Evolutionary conservation across 768 basidiomycete species (phyloP).

Genomic region (Trametes meyenii): DNA sequence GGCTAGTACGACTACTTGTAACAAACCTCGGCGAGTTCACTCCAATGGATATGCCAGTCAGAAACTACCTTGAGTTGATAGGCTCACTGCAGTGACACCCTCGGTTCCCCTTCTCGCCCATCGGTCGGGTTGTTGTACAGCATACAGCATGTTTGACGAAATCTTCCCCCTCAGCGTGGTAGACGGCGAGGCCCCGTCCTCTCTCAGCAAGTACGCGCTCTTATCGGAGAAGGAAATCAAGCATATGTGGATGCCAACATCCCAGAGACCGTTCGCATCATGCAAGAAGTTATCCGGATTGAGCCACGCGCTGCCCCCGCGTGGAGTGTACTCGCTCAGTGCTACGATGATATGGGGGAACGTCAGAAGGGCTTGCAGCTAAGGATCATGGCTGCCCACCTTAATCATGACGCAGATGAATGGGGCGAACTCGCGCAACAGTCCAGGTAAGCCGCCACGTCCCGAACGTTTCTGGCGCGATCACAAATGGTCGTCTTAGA

Average conservation of each 20-base stretch:
- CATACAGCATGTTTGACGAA: neutral
- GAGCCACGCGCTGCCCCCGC: constrained; percentile 84
- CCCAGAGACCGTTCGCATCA: constrained; percentile 69
- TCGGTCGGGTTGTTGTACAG: too few species aligned
- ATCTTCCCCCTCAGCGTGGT: constrained; percentile 32
- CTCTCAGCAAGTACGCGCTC: constrained; percentile 68
- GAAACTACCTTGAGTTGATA: too few species aligned
- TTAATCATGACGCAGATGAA: constrained; percentile 80
- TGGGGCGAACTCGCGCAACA: constrained; percentile 83
- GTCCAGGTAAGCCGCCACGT: constrained; percentile 51
- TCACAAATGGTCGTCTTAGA: constrained; percentile 38
- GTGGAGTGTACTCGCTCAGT: constrained; percentile 88
- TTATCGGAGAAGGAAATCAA: constrained; percentile 87
- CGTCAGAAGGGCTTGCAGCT: constrained; percentile 75
- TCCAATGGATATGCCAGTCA: too few species aligned
- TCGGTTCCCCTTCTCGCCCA: too few species aligned
- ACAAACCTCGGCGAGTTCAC: too few species aligned
- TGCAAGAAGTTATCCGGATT: constrained; percentile 92
- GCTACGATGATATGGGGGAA: constrained; percentile 75
- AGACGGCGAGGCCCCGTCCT: constrained; percentile 58
- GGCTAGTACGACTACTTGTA: too few species aligned
- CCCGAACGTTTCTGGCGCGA: neutral
- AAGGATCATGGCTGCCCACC: constrained; percentile 88
- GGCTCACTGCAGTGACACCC: too few species aligned
- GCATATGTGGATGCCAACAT: constrained; percentile 77